phyloP scores from a whole-genome alignment of 257 asterid genomes.

The Primulina eburnea region DNA sequence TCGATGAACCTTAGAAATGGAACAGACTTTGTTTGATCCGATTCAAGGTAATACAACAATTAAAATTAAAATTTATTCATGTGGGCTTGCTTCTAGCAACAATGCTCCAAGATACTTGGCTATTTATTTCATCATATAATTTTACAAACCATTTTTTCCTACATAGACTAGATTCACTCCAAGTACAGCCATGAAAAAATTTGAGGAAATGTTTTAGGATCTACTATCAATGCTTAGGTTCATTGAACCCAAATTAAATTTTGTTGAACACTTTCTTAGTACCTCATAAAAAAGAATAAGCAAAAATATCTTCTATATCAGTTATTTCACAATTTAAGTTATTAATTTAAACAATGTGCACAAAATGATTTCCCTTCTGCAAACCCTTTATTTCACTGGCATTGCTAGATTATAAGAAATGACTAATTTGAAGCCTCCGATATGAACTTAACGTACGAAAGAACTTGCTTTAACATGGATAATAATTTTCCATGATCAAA shows the following conservation, averaged over 20 bases:
- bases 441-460: not conserved
- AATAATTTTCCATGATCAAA: too few species aligned
- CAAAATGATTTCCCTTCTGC: not conserved
- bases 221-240: not conserved
- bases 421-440: not conserved
- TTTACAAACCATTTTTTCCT: conserved; percentile 4
- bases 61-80: not conserved
- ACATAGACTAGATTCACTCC: not conserved
- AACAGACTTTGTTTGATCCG: not conserved
- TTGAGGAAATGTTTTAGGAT: not conserved
- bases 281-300: too few species aligned
- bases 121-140: not conserved
- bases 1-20: not conserved
- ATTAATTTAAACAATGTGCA: not conserved
- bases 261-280: not conserved
- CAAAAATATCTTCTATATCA: not conserved
- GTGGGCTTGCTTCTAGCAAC: conserved; percentile 3
- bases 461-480: not conserved
- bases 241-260: not conserved
- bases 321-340: not conserved
- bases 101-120: not conserved
- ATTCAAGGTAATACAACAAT: not conserved
- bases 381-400: not conserved
- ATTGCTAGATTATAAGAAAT: not conserved
- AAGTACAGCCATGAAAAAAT: not conserved